phyloP scores from a whole-genome alignment of 352 stramenopile species.

The Phytopythium helicoides region DNA sequence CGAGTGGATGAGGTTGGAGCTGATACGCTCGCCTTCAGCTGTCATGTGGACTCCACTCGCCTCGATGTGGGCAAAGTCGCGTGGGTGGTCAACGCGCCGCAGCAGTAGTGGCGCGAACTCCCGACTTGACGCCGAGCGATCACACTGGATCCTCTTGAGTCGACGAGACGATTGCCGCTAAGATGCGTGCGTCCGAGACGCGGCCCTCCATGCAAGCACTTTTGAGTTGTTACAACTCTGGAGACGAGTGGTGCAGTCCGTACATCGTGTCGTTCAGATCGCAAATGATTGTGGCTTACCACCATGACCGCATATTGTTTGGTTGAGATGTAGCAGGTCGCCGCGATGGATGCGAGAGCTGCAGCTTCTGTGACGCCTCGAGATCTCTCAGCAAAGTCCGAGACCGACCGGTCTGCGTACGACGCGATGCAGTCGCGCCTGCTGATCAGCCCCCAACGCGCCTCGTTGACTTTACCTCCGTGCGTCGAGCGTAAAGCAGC shows the following conservation, averaged over 20 bases:
- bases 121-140: conserved; percentile 38
- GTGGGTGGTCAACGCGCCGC: conserved; percentile 31
- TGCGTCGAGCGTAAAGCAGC: conserved; percentile 28
- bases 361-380: conserved; percentile 12
- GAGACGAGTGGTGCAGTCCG: conserved; percentile 20
- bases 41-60: conserved; percentile 26
- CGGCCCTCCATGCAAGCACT: conserved; percentile 29
- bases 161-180: conserved; percentile 6
- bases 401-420: conserved; percentile 23
- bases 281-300: conserved; percentile 24
- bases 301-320: conserved; percentile 29
- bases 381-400: conserved; percentile 5
- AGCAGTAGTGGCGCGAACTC: conserved; percentile 26
- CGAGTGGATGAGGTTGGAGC: conserved; percentile 48
- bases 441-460: conserved; percentile 51
- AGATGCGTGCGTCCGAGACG: conserved; percentile 18
- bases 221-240: conserved; percentile 26
- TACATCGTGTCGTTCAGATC: conserved; percentile 34
- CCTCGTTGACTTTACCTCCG: conserved; percentile 32
- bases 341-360: conserved; percentile 13
- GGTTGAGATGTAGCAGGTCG: conserved; percentile 15
- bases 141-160: conserved; percentile 15
- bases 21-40: conserved; percentile 24
- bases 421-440: conserved; percentile 23
- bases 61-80: conserved; percentile 51